These are phyloP conservation scores for Lodderomyces metapsilosis DNA, from an alignment of 1,139 yeast species.

Conservation along the genomic window DNA sequence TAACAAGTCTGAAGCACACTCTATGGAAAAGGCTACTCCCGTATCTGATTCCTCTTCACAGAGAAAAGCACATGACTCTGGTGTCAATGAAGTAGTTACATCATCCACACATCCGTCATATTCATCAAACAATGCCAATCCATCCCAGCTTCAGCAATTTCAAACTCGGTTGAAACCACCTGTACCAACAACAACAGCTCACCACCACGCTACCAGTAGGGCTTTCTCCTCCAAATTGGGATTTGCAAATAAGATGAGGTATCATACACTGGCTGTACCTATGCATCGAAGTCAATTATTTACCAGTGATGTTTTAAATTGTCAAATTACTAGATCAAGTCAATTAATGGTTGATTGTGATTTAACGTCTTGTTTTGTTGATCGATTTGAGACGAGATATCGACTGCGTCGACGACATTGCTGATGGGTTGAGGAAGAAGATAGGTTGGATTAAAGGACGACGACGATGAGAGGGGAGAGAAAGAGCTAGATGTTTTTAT, in stretches of 20 bases:
- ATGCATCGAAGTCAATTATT: not conserved
- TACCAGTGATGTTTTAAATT: not conserved
- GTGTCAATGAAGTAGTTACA: no score
- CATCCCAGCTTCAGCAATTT: no score
- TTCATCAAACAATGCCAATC: no score
- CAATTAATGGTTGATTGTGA: conserved; percentile 6
- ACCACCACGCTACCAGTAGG: not conserved
- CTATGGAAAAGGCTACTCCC: no score
- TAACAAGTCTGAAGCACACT: no score
- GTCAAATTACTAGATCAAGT: not conserved
- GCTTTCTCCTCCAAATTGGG: not conserved
- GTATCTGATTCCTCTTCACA: no score
- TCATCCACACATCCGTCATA: no score
- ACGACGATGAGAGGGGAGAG: not conserved
- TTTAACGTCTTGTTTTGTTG: not conserved
- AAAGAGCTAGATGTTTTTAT: no score
- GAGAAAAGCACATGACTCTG: no score
- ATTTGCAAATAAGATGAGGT: not conserved
- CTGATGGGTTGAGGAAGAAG: not conserved
- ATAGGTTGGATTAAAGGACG: not conserved
- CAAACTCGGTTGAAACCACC: no score
- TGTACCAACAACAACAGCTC: not conserved
- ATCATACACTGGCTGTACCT: not conserved
- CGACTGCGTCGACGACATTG: conserved; percentile 2
- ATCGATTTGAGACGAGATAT: not conserved